Evolutionary conservation across 2,329 filamentous ascomycete genomes (phyloP).

Genomic region (Penicillium concentricum): DNA sequence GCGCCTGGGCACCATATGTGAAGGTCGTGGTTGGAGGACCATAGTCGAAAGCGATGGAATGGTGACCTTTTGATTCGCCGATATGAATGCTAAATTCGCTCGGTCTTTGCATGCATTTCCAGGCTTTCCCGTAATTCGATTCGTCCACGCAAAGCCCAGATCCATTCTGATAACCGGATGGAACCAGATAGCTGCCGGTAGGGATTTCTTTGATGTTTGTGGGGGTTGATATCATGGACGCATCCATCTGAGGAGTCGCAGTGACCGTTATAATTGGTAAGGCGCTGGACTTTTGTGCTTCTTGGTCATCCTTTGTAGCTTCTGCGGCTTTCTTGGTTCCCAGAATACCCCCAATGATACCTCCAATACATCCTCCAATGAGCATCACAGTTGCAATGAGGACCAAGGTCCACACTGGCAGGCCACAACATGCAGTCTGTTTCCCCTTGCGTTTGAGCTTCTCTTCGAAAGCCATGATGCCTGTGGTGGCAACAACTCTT

Average conservation of each 20-base stretch:
- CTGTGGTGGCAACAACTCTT: conserved; percentile 29
- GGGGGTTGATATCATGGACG: conserved; percentile 49
- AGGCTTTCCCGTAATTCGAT: conserved; percentile 47
- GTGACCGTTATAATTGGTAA: conserved; percentile 48
- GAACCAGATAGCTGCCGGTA: conserved; percentile 51
- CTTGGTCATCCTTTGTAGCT: conserved; percentile 23
- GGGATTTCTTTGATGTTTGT: conserved; percentile 47
- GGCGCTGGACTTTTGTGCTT: conserved; percentile 13
- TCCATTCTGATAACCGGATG: conserved; percentile 48
- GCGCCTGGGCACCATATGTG: conserved; percentile 63
- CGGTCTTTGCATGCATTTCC: conserved; percentile 48
- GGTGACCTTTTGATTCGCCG: conserved; percentile 23
- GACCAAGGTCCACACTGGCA: conserved; percentile 54
- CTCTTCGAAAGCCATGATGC: conserved; percentile 44
- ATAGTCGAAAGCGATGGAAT: conserved; percentile 40
- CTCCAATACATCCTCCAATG: conserved; percentile 52
- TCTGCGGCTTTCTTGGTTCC: conserved; percentile 43
- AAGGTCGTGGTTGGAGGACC: conserved; percentile 43
- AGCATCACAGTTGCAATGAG: conserved; percentile 48
- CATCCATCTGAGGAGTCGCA: conserved; percentile 49
- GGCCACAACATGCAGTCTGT: conserved; percentile 48
- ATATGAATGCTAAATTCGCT: conserved; percentile 34
- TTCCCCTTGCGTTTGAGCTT: conserved; percentile 47
- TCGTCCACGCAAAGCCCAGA: conserved; percentile 52
- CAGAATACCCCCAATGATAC: conserved; percentile 54